A percentile compares a stretch with the other conserved stretches of the same genome.
Evolutionary conservation across 108 stramenopile genomes (phyloP).

Genomic region (Fistulifera pelliculosa): DNA sequence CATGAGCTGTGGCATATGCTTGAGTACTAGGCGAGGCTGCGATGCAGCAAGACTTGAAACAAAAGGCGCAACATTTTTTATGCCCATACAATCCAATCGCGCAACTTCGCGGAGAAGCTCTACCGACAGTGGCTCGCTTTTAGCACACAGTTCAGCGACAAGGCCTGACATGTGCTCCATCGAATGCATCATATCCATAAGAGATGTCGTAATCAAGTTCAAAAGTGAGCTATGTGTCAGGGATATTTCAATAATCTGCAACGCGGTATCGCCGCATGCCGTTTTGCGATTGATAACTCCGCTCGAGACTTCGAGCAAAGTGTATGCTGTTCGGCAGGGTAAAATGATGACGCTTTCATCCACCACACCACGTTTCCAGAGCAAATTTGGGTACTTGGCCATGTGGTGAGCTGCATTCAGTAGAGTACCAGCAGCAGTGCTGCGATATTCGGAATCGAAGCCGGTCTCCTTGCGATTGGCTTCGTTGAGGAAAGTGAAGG

Average conservation of each 20-base stretch:
- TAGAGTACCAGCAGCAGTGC: constrained; percentile 55
- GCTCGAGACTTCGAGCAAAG: constrained; percentile 68
- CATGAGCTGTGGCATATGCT: constrained; percentile 50
- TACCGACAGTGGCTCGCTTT: constrained; percentile 45
- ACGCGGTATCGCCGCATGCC: constrained; percentile 46
- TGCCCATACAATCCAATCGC: constrained; percentile 54
- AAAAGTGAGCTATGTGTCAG: constrained; percentile 37
- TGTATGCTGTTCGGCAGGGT: constrained; percentile 79
- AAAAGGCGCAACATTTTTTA: constrained; percentile 77
- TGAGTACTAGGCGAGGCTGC: constrained; percentile 51
- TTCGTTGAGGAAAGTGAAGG: constrained; percentile 78
- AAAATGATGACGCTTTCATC: constrained; percentile 64
- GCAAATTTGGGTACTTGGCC: constrained; percentile 30
- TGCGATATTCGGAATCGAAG: constrained; percentile 23
- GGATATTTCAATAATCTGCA: constrained; percentile 58
- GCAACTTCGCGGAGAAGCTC: constrained; percentile 73
- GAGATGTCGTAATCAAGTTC: constrained; percentile 62
- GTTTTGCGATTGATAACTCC: constrained; percentile 57
- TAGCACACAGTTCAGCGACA: constrained; percentile 61
- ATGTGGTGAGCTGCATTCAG: constrained; percentile 49
- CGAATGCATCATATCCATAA: constrained; percentile 81
- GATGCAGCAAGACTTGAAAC: constrained; percentile 50
- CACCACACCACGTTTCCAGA: constrained; percentile 79
- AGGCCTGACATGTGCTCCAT: constrained; percentile 76
- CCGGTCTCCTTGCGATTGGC: constrained; percentile 46